phyloP scores from a whole-genome alignment of 352 stramenopile species.

The Pythium scleroteichum region DNA sequence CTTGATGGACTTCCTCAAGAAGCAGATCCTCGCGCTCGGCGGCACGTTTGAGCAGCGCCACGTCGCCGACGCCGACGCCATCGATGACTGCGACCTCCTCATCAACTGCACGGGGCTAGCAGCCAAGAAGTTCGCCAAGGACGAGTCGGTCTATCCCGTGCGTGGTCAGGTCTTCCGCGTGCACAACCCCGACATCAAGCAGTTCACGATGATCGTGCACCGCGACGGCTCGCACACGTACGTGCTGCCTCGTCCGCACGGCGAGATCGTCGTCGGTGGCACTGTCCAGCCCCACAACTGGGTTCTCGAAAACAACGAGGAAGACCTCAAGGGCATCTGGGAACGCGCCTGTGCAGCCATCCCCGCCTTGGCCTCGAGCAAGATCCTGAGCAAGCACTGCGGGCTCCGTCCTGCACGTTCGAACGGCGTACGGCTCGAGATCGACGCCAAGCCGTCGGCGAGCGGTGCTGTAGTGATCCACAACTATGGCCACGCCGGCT shows the following conservation, averaged over 20 bases:
- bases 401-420: slow-evolving; percentile 47
- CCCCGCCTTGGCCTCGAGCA: slow-evolving; percentile 45
- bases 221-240: slow-evolving; percentile 57
- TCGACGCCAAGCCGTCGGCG: slow-evolving; percentile 35
- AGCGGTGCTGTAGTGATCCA: slow-evolving; percentile 56
- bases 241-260: slow-evolving; percentile 58
- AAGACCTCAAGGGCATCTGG: slow-evolving; percentile 50
- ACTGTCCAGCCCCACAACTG: slow-evolving; percentile 69
- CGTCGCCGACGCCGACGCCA: slow-evolving; percentile 35
- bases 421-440: slow-evolving; percentile 46
- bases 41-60: slow-evolving; percentile 52
- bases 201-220: slow-evolving; percentile 51
- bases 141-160: slow-evolving; percentile 52
- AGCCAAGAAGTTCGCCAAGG: slow-evolving; percentile 43
- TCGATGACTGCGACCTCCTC: slow-evolving; percentile 46
- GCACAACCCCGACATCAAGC: slow-evolving; percentile 50
- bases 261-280: slow-evolving; percentile 64
- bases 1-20: slow-evolving; percentile 51
- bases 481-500: slow-evolving; percentile 71
- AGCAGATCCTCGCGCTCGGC: slow-evolving; percentile 45
- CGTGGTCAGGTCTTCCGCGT: slow-evolving; percentile 43
- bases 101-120: slow-evolving; percentile 60
- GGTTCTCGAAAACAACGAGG: slow-evolving; percentile 37
- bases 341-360: slow-evolving; percentile 45
- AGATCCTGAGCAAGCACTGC: slow-evolving; percentile 39